phyloP scores from a whole-genome alignment of 345 rosid genomes.

The Leavenworthia alabamica region DNA sequence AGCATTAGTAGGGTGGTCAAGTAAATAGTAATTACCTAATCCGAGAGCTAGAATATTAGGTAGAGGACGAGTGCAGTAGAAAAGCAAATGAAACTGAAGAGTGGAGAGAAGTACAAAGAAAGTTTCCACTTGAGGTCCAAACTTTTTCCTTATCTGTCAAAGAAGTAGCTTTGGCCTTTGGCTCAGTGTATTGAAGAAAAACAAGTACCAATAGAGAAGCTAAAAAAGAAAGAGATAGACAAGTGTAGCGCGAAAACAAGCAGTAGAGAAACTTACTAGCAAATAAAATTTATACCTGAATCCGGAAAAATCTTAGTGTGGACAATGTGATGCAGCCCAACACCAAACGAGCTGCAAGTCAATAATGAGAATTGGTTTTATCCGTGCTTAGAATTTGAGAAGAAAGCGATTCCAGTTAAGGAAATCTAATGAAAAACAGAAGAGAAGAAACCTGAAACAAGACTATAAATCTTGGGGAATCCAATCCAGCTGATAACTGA shows the following conservation, averaged over 20 bases:
- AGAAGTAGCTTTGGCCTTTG: not conserved
- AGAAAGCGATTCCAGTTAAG: not conserved
- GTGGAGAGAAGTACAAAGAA: constrained; percentile 78
- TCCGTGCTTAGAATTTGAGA: not conserved
- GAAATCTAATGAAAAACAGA: not conserved
- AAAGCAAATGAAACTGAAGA: constrained; percentile 86
- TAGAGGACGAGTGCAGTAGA: constrained; percentile 89
- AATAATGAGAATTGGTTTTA: constrained; percentile 6
- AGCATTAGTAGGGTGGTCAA: not conserved
- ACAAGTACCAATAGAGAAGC: not conserved
- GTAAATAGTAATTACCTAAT: constrained; percentile 51
- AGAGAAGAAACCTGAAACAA: constrained; percentile 53
- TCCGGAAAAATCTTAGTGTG: constrained; percentile 73
- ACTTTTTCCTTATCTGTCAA: constrained; percentile 61
- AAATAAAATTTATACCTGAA: constrained; percentile 53
- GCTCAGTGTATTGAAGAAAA: not conserved
- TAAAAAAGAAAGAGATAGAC: constrained; percentile 20
- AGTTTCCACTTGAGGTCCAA: constrained; percentile 89
- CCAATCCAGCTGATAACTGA: constrained; percentile 45
- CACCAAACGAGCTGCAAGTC: constrained; percentile 61
- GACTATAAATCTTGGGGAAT: constrained; percentile 65
- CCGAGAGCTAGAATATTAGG: constrained; percentile 84
- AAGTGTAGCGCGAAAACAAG: constrained; percentile 1
- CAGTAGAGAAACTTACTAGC: not conserved
- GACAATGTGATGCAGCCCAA: constrained; percentile 65